Percentiles rank a stretch among this genome's conserved stretches.
phyloP scores from a whole-genome alignment of 2,329 filamentous ascomycete genomes.

The Sphaerulina vaccinii region DNA sequence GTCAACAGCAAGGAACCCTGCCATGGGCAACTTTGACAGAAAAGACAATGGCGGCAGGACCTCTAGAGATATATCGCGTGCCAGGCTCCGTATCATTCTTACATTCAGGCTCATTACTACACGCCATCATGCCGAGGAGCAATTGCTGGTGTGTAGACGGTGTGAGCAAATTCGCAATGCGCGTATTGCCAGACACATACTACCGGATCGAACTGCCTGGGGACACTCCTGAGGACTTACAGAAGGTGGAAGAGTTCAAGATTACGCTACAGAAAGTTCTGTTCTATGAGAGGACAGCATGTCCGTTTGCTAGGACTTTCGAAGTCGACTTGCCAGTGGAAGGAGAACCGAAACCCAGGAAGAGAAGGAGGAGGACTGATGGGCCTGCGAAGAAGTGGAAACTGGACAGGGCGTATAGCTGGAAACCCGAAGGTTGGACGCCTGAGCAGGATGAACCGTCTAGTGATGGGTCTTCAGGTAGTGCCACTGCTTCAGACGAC shows the following conservation, averaged over 20 bases:
- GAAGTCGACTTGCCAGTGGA: slow-evolving; percentile 70
- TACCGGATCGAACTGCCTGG: slow-evolving; percentile 86
- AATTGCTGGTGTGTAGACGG: slow-evolving; percentile 94
- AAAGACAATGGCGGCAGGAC: slow-evolving; percentile 75
- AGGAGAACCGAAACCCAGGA: slow-evolving; percentile 60
- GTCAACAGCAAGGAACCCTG: slow-evolving; percentile 52
- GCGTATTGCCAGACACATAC: slow-evolving; percentile 78
- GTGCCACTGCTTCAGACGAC: slow-evolving; percentile 23
- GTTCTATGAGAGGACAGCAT: slow-evolving; percentile 83
- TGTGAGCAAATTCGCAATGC: slow-evolving; percentile 79
- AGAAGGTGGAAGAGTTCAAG: slow-evolving; percentile 66
- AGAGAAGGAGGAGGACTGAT: slow-evolving; percentile 67
- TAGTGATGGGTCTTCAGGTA: slow-evolving; percentile 25
- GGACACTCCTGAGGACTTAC: slow-evolving; percentile 61
- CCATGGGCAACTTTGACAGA: slow-evolving; percentile 75
- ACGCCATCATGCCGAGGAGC: slow-evolving; percentile 83
- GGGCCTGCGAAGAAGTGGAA: slow-evolving; percentile 54
- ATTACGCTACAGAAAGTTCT: slow-evolving; percentile 69
- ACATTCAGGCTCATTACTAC: slow-evolving; percentile 77
- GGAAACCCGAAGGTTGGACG: slow-evolving; percentile 44
- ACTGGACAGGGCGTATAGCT: slow-evolving; percentile 44
- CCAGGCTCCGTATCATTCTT: slow-evolving; percentile 84
- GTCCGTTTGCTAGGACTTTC: slow-evolving; percentile 78
- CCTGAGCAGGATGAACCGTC: slow-evolving; percentile 17
- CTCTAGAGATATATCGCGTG: slow-evolving; percentile 80